phyloP scores from a whole-genome alignment of 345 rosid species.

The Eucalyptus shirleyi region DNA sequence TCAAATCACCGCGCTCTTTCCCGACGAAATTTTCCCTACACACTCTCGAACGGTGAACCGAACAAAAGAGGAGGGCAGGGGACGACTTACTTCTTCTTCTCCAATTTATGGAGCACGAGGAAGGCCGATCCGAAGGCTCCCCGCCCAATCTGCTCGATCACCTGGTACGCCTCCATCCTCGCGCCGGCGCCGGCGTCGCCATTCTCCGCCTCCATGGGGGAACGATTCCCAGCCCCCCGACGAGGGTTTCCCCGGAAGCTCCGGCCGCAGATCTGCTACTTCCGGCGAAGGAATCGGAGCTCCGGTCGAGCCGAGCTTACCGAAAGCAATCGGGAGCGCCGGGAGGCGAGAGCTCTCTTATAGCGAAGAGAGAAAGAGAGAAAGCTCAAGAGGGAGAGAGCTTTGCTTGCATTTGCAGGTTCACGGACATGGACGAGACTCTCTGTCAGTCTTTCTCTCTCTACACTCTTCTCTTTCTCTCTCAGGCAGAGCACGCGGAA shows the following conservation, averaged over 20 bases:
- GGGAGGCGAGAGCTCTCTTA: slow-evolving; percentile 6
- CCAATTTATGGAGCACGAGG: slow-evolving; percentile 64
- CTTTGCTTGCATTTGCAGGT: slow-evolving; percentile 32
- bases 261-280: not conserved
- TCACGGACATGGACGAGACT: slow-evolving; percentile 1
- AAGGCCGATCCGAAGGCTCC: slow-evolving; percentile 83
- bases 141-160: slow-evolving; percentile 82
- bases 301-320: slow-evolving; percentile 3
- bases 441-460: not conserved
- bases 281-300: slow-evolving; percentile 2
- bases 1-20: not conserved
- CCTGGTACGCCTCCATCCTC: slow-evolving; percentile 65
- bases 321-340: slow-evolving; percentile 15
- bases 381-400: not conserved
- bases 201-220: slow-evolving; percentile 31
- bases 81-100: slow-evolving; percentile 50
- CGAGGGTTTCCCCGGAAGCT: not conserved
- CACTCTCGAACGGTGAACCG: not conserved
- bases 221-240: not conserved
- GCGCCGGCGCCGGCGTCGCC: slow-evolving; percentile 36
- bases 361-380: not conserved
- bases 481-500: not conserved
- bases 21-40: not conserved
- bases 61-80: not conserved
- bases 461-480: not conserved